phyloP scores from a whole-genome alignment of 768 basidiomycete species.

The Boletus coccyginus region DNA sequence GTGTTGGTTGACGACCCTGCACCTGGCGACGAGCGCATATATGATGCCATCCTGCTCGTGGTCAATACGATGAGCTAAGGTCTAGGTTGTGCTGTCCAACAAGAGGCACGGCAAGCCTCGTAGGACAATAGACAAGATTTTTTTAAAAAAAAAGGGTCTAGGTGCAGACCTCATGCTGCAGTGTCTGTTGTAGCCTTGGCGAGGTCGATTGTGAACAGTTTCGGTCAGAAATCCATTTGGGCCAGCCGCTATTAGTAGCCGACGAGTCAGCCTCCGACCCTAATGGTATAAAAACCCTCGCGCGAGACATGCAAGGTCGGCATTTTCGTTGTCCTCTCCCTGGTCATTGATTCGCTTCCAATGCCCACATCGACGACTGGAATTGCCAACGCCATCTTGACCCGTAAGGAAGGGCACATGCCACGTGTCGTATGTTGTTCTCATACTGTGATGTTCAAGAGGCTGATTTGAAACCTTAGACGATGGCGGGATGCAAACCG shows the following conservation, averaged over 20 bases:
- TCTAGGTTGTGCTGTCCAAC: too few relatives aligned
- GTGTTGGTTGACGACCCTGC: constrained; percentile 29
- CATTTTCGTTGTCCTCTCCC: background rate
- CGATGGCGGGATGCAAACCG: background rate
- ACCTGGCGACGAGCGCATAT: constrained; percentile 38
- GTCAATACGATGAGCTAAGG: constrained; percentile 96
- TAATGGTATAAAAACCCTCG: background rate
- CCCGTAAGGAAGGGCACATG: background rate
- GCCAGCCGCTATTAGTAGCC: background rate
- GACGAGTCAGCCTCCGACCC: background rate
- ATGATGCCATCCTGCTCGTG: constrained; percentile 72
- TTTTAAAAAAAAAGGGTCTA: constrained; percentile 64
- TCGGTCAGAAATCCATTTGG: background rate
- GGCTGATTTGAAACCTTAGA: background rate
- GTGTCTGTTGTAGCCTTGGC: background rate
- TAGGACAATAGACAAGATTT: too few relatives aligned
- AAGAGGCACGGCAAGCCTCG: too few relatives aligned
- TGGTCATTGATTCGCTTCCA: background rate
- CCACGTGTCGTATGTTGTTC: background rate
- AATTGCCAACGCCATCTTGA: background rate
- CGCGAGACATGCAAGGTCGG: background rate
- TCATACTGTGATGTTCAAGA: background rate
- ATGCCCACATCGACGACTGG: background rate
- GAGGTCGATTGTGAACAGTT: background rate
- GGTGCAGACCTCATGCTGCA: constrained; percentile 63